A percentile compares a stretch with the other conserved stretches of the same genome.
phyloP scores from a whole-genome alignment of 116 monocot species.

The Dioscorea cayenensis region DNA sequence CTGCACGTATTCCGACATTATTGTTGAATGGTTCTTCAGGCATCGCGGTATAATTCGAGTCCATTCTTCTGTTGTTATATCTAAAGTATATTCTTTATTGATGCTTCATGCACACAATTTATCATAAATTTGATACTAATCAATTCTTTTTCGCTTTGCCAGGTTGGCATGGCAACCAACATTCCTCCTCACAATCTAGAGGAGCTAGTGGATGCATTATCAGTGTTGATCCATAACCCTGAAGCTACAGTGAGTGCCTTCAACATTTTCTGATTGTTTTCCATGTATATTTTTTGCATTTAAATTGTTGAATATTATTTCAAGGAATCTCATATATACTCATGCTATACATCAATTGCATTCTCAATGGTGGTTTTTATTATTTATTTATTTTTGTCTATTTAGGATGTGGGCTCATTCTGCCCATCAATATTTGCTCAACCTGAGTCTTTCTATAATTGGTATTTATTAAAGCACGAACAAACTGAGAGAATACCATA shows the following conservation, averaged over 20 bases:
- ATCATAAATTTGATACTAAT: neutral
- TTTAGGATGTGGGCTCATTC: too few relatives aligned
- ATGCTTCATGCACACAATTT: neutral
- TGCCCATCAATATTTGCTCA: too few relatives aligned
- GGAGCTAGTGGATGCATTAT: conserved; percentile 91
- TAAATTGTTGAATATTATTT: too few relatives aligned
- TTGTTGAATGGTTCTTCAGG: conserved; percentile 96
- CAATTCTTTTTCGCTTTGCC: conserved; percentile 9
- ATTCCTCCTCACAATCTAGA: conserved; percentile 97
- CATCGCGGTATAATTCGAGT: conserved; percentile 57
- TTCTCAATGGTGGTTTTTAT: too few relatives aligned
- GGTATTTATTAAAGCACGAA: too few relatives aligned
- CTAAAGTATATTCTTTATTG: neutral
- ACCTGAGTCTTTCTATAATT: too few relatives aligned
- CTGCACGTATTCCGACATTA: conserved; percentile 79
- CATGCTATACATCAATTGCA: too few relatives aligned
- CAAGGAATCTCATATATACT: too few relatives aligned
- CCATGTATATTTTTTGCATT: too few relatives aligned
- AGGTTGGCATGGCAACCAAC: conserved; percentile 99
- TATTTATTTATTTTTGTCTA: too few relatives aligned
- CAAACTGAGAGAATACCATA: too few relatives aligned
- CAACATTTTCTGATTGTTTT: neutral
- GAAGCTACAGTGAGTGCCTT: conserved; percentile 69
- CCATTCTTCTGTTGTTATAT: neutral
- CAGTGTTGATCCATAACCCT: conserved; percentile 79